Evolutionary conservation across 768 basidiomycete species (phyloP), one percentile per base, ranked within the genome.

Genomic region (Stropharia rugosoannulata): DNA sequence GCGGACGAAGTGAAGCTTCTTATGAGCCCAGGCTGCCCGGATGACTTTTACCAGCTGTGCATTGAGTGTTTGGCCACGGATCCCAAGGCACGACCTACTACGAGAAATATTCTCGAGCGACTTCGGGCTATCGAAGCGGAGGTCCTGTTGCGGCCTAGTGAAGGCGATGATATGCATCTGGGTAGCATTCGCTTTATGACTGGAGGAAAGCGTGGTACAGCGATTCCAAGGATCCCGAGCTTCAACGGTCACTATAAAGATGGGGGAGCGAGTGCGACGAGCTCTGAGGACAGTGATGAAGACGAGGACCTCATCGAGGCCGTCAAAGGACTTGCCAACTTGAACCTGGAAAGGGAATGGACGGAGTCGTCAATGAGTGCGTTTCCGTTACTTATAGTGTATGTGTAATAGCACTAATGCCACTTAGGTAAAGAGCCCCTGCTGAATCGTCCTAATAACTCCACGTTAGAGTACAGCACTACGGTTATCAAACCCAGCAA

Each of bases 141-240:
- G 61, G 85, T 98, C 3, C 73, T 95, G 7, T 70, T 81, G 10
- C 79, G 88, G 5, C 80, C 85, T 1, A 77, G 75, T 8, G 86
- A 88, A 57, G 78, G 76, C 7, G 84, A 85, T 32, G 86, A 89
- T 58, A 76, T 84, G 42, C 90, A 95, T 70, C 80, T 95, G 35
- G 93, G 94, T 6, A 93, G 90, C 57, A 76, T 97, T 72, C 89
- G 86, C 62, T 88, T 96, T 57, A 82, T 95, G 76, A 82, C 85
- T 0, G 83, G 83, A 9, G 76, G 78, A 3, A 87, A 82, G 68
- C 79, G 87, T 15, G 81, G 84, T 7, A 71, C 71, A 11, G 70
- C 73, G 3, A 83, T 75, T 0, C 89, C 86, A n/a, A 78, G 93
- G 13, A 95, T 95, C 57, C 92, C 92, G 0, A 94, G 90, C 71